These are phyloP conservation scores for Limnomonas spitsbergensis DNA, from an alignment of 139 green algal species.

Conservation along the genomic window DNA sequence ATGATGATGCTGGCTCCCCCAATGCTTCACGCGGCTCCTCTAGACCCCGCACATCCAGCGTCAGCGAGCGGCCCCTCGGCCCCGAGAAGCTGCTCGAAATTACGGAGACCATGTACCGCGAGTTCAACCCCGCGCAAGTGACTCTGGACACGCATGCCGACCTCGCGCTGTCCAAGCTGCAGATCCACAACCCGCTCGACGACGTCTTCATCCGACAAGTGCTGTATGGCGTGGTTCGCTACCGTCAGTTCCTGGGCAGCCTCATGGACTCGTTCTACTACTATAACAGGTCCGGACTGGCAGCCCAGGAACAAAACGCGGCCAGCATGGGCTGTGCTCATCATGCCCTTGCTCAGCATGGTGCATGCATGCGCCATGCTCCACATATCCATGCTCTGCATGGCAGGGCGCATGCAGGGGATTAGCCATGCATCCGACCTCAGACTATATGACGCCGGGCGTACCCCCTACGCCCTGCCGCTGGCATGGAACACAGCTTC, in stretches of 20 bases:
- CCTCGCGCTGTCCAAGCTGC: conserved; percentile 27
- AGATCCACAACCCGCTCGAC: conserved; percentile 40
- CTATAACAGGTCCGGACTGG: conserved; percentile 41
- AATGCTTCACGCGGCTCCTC: neutral
- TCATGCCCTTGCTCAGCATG: too few relatives aligned
- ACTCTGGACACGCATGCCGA: conserved; percentile 53
- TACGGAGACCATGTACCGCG: conserved; percentile 36
- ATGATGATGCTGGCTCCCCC: neutral
- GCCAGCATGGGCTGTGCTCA: too few relatives aligned
- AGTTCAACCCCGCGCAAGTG: conserved; percentile 50
- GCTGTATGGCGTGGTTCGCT: conserved; percentile 49
- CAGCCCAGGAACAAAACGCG: too few relatives aligned
- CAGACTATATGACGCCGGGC: too few relatives aligned
- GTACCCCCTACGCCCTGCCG: too few relatives aligned
- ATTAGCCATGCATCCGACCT: too few relatives aligned
- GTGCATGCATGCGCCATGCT: too few relatives aligned
- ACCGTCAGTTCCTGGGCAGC: conserved; percentile 36
- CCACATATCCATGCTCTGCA: too few relatives aligned
- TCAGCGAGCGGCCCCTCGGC: conserved; percentile 19
- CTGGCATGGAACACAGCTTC: too few relatives aligned
- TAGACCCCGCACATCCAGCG: neutral
- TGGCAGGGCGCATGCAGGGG: too few relatives aligned
- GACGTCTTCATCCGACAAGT: conserved; percentile 51
- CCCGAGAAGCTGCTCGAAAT: conserved; percentile 38
- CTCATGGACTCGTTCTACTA: conserved; percentile 57